Conservation (phyloP, 495 filamentous ascomycete species). For the Ascodesmis nigricans region DNA sequence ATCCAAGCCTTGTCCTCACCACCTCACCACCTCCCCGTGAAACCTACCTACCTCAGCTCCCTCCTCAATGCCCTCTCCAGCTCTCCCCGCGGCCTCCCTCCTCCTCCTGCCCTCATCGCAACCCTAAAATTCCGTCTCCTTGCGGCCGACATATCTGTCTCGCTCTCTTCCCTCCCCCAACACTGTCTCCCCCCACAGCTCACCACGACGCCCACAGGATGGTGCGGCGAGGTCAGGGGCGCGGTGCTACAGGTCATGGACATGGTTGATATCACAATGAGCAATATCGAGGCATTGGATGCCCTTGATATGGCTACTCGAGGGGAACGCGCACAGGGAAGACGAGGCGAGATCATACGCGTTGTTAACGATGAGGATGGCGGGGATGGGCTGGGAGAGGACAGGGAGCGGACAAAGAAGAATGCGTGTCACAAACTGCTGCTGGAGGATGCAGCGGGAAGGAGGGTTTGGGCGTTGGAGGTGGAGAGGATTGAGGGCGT, state of each 20-base stretch:
- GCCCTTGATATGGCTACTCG: slow-evolving; percentile 60
- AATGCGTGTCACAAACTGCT: slow-evolving; percentile 56
- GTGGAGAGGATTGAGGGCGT: slow-evolving; percentile 42
- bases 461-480: slow-evolving; percentile 51
- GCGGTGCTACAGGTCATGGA: slow-evolving; percentile 64
- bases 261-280: slow-evolving; percentile 56
- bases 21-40: slow-evolving; percentile 27
- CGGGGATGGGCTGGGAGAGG: slow-evolving; percentile 14
- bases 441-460: slow-evolving; percentile 57
- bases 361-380: slow-evolving; percentile 33
- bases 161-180: slow-evolving; percentile 29
- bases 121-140: slow-evolving; percentile 68
- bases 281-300: slow-evolving; percentile 68
- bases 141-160: slow-evolving; percentile 46
- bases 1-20: slow-evolving; percentile 43
- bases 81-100: not conserved
- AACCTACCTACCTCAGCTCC: slow-evolving; percentile 26
- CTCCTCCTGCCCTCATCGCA: slow-evolving; percentile 42
- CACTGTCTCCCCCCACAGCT: slow-evolving; percentile 32
- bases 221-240: too few relatives aligned
- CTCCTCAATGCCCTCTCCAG: slow-evolving; percentile 5
- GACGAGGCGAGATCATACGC: slow-evolving; percentile 68
- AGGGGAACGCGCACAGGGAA: slow-evolving; percentile 59
- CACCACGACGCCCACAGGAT: slow-evolving; percentile 27
- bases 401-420: slow-evolving; percentile 4